A percentile compares a stretch with the other conserved stretches of the same genome.
Evolutionary conservation across 108 stramenopile genomes (phyloP).

Genomic region (Phaeodactylum tricornutum): DNA sequence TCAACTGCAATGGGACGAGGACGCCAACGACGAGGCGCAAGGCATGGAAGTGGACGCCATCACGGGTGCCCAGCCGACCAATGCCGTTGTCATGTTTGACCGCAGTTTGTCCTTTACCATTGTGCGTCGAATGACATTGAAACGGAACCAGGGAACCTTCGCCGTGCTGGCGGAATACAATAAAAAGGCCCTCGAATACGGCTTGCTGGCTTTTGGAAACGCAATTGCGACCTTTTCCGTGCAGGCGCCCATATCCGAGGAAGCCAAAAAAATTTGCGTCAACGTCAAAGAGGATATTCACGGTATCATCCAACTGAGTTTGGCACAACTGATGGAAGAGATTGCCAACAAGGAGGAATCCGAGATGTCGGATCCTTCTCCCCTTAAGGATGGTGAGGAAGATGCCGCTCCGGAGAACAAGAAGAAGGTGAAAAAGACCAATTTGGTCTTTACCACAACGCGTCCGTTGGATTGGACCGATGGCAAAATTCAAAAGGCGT

Average conservation of each 20-base stretch:
- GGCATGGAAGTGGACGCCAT: constrained; percentile 49
- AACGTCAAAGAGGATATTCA: constrained; percentile 94
- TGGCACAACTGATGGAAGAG: constrained; percentile 95
- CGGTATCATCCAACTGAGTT: constrained; percentile 78
- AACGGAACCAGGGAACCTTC: constrained; percentile 55
- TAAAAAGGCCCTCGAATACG: constrained; percentile 24
- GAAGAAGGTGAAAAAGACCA: constrained; percentile 87
- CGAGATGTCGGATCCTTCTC: no score
- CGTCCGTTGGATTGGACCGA: constrained; percentile 71
- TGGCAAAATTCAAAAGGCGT: constrained; percentile 64
- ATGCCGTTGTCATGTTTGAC: constrained; percentile 87
- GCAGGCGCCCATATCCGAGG: constrained; percentile 30
- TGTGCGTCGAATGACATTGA: constrained; percentile 89
- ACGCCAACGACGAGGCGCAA: constrained; percentile 40
- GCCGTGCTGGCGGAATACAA: constrained; percentile 67
- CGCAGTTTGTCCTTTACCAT: constrained; percentile 87
- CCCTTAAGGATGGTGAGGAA: constrained; percentile 34
- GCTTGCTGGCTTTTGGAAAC: constrained; percentile 29
- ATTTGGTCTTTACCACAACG: constrained; percentile 58
- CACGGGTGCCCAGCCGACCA: constrained; percentile 41
- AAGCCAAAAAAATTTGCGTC: constrained; percentile 91
- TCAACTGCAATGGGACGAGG: constrained; percentile 77
- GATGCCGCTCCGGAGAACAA: constrained; percentile 56
- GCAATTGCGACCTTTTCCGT: constrained; percentile 52
- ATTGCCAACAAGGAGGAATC: constrained; percentile 57